phyloP scores from a whole-genome alignment of 202 grass and related monocot species.

The Musa balbisiana region DNA sequence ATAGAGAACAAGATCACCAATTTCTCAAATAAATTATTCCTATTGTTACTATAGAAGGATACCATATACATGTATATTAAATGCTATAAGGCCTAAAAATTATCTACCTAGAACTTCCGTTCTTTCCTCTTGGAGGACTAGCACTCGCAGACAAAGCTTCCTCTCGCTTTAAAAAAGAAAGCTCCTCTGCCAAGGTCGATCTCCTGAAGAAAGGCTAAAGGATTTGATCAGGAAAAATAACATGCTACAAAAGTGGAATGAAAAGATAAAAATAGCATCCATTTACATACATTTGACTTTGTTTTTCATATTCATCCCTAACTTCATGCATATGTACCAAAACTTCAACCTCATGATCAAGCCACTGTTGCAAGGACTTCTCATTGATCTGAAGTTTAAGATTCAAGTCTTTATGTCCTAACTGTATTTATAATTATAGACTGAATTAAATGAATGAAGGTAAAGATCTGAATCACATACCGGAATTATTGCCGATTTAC shows the following conservation, averaged over 20 bases:
- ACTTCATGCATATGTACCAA: constrained; percentile 99
- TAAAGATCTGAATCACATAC: no score
- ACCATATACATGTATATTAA: no score
- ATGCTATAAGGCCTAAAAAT: not conserved
- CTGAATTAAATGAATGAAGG: not conserved
- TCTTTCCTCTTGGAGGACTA: constrained; percentile 69
- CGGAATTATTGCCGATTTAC: constrained; percentile 56
- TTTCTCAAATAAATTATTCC: no score
- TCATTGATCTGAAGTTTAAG: constrained; percentile 38
- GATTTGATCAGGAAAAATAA: no score
- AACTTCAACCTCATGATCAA: constrained; percentile 98
- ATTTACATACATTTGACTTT: constrained; percentile 82
- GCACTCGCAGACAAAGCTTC: constrained; percentile 37
- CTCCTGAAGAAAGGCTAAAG: constrained; percentile 36
- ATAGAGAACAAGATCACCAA: no score
- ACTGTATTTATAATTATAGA: constrained; percentile 28
- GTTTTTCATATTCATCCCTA: constrained; percentile 91
- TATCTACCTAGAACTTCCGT: constrained; percentile 63
- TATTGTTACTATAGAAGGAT: no score
- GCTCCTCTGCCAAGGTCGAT: constrained; percentile 78
- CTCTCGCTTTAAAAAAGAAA: constrained; percentile 79
- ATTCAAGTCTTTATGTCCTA: no score
- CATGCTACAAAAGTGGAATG: not conserved
- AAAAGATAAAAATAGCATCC: not conserved
- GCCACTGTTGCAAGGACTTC: constrained; percentile 85